phyloP scores from a whole-genome alignment of 495 filamentous ascomycete species.

The Endocarpon pusillum region DNA sequence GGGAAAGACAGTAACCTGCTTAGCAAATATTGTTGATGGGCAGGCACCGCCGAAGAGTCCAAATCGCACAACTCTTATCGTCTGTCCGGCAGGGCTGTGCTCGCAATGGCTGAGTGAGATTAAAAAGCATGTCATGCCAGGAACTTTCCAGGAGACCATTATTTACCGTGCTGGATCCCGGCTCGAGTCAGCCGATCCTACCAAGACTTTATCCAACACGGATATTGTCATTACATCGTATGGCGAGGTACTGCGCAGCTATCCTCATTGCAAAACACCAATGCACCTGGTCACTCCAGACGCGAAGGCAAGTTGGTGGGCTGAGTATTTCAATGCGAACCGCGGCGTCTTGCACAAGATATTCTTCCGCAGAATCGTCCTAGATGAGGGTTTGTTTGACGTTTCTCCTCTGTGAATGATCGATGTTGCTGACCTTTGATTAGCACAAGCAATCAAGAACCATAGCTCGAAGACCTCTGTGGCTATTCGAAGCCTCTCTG shows the following conservation, averaged over 20 bases:
- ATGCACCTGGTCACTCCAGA: slow-evolving; percentile 9
- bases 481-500: slow-evolving; percentile 35
- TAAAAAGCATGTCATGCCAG: slow-evolving; percentile 16
- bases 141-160: slow-evolving; percentile 7
- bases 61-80: slow-evolving; percentile 30
- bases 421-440: slow-evolving; percentile 8
- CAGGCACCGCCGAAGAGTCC: slow-evolving; percentile 14
- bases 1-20: slow-evolving; percentile 38
- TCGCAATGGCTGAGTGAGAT: slow-evolving; percentile 31
- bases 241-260: slow-evolving; percentile 30
- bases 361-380: slow-evolving; percentile 35
- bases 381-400: slow-evolving; percentile 43
- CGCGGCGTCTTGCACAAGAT: slow-evolving; percentile 29
- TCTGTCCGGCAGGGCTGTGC: slow-evolving; percentile 26
- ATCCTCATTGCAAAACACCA: slow-evolving; percentile 23
- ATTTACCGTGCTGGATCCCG: slow-evolving; percentile 6
- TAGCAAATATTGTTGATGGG: slow-evolving; percentile 34
- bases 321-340: slow-evolving; percentile 14
- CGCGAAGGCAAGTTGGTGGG: slow-evolving; percentile 22
- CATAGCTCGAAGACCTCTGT: slow-evolving; percentile 24
- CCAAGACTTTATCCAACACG: slow-evolving; percentile 6
- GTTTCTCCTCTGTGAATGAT: no score
- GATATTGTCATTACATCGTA: slow-evolving; percentile 32
- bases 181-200: slow-evolving; percentile 4
- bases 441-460: slow-evolving; percentile 48